phyloP scores from a whole-genome alignment of 805 yeast species.

The Kockiozyma suomiensis region DNA sequence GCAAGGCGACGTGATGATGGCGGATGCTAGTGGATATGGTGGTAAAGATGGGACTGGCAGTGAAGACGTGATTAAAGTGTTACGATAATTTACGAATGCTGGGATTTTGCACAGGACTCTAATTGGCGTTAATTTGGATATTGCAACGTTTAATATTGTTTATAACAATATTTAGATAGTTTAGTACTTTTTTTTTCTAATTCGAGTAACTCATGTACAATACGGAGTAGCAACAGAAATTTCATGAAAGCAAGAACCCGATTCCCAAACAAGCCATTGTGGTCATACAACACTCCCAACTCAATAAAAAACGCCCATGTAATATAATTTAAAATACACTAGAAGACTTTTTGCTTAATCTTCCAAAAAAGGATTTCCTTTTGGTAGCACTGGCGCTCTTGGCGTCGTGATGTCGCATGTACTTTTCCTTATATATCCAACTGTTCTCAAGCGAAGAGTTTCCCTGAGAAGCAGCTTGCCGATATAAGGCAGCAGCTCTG shows the following conservation, averaged over 20 bases:
- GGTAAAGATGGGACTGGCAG: not conserved
- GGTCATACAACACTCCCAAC: not conserved
- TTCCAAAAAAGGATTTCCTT: constrained; percentile 3
- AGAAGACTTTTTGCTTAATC: not conserved
- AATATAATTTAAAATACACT: not conserved
- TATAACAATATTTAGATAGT: no score
- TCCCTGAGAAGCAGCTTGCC: constrained; percentile 66
- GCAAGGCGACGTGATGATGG: not conserved
- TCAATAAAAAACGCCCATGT: not conserved
- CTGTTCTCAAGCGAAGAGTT: constrained; percentile 64
- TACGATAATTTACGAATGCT: not conserved
- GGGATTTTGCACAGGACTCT: no score
- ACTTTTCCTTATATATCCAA: constrained; percentile 39
- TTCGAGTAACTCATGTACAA: no score
- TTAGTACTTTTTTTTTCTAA: no score
- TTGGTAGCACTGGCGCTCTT: not conserved
- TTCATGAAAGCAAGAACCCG: no score
- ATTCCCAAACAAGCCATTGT: no score
- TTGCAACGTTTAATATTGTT: not conserved
- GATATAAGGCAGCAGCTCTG: constrained; percentile 70
- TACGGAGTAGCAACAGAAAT: not conserved
- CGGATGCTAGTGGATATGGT: not conserved
- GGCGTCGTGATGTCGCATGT: not conserved
- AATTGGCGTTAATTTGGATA: not conserved
- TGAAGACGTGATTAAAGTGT: constrained; percentile 28